Percentiles rank a stretch among this genome's conserved stretches.
phyloP scores from a whole-genome alignment of 495 filamentous ascomycete species.

The Talaromyces stipitatus region DNA sequence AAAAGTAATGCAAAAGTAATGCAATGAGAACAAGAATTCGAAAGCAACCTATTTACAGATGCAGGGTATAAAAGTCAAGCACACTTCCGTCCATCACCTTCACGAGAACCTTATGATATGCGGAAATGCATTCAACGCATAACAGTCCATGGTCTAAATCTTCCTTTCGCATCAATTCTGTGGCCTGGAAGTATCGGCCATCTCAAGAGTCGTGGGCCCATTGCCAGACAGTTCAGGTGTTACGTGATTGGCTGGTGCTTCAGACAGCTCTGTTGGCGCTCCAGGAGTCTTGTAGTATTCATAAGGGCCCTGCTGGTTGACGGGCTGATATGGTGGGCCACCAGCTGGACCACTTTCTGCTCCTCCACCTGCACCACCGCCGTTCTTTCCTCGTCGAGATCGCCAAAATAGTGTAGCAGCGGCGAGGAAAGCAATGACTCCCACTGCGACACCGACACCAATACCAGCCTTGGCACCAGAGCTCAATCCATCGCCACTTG shows the following conservation, averaged over 20 bases:
- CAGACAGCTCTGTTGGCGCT: not conserved
- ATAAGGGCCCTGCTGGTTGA: not conserved
- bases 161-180: not conserved
- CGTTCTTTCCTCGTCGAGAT: not conserved
- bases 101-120: too few relatives aligned
- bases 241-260: not conserved
- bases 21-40: not conserved
- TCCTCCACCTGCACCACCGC: not conserved
- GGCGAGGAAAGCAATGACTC: constrained; percentile 12
- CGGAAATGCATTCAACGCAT: too few relatives aligned
- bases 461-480: constrained; percentile 36
- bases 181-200: constrained; percentile 3
- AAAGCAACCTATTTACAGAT: not conserved
- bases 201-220: not conserved
- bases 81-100: not conserved
- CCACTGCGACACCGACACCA: constrained; percentile 34
- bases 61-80: not conserved
- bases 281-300: not conserved
- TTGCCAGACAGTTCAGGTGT: not conserved
- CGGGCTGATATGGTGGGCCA: not conserved
- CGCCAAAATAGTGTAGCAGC: not conserved
- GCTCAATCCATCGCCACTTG: not conserved
- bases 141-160: not conserved
- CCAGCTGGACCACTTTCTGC: not conserved
- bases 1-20: not conserved